phyloP scores from a whole-genome alignment of 345 rosid species.

The Noccaea caerulescens region DNA sequence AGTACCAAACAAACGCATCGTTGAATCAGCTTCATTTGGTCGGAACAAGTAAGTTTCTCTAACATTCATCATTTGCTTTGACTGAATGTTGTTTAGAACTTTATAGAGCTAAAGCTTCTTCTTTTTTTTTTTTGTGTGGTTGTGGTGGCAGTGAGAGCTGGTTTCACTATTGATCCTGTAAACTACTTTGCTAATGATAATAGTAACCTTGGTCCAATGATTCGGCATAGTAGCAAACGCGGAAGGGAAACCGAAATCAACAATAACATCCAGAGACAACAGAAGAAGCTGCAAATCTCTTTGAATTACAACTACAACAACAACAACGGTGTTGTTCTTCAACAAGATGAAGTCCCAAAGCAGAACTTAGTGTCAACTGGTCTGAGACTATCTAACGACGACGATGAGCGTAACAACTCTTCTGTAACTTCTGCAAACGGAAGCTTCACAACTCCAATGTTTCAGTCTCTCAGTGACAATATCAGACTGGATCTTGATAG shows the following conservation, averaged over 20 bases:
- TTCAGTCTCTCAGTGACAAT: conserved; percentile 63
- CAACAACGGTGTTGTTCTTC: conserved; percentile 38
- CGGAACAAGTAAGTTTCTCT: conserved; percentile 59
- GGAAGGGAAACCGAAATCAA: conserved; percentile 57
- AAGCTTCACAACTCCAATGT: conserved; percentile 58
- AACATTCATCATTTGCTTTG: neutral
- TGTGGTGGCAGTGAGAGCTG: conserved; percentile 54
- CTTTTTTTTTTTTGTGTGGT: conserved; percentile 24
- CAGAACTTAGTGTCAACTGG: conserved; percentile 81
- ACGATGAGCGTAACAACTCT: conserved; percentile 81
- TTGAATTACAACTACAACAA: conserved; percentile 51
- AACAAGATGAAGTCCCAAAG: conserved; percentile 61
- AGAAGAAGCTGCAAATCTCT: conserved; percentile 72
- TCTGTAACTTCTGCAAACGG: conserved; percentile 78
- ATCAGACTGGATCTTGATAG: conserved; percentile 59
- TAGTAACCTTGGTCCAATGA: conserved; percentile 58
- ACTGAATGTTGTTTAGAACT: conserved; percentile 2
- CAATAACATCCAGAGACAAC: conserved; percentile 55
- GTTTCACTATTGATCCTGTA: conserved; percentile 64
- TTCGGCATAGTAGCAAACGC: conserved; percentile 51
- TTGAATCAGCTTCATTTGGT: conserved; percentile 72
- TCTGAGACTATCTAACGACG: conserved; percentile 75
- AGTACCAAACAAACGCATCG: conserved; percentile 63
- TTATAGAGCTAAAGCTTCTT: conserved; percentile 8
- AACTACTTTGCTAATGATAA: conserved; percentile 71